These are phyloP conservation scores for Mycena vitilis DNA, from an alignment of 768 basidiomycete genomes.

Conservation along the genomic window DNA sequence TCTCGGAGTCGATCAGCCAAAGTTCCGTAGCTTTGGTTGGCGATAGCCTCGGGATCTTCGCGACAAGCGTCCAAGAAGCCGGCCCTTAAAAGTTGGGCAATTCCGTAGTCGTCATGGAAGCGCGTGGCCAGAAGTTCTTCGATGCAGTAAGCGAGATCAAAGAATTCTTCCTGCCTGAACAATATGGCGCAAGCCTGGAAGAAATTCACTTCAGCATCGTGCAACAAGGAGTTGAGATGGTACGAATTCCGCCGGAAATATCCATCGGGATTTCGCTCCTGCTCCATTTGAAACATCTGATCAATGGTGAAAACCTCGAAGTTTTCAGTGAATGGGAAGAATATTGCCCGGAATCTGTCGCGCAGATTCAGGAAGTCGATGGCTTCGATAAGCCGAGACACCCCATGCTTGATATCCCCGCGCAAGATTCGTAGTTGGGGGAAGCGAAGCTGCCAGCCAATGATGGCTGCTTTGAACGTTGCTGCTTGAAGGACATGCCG, in stretches of 20 bases:
- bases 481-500: neutral
- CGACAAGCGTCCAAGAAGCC: neutral
- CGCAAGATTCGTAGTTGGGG: neutral
- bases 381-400: neutral
- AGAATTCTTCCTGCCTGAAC: neutral
- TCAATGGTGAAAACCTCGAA: neutral
- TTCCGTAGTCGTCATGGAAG: neutral
- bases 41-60: neutral
- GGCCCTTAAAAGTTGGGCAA: neutral
- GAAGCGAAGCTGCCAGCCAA: neutral
- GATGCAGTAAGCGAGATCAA: neutral
- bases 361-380: neutral
- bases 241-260: neutral
- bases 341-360: neutral
- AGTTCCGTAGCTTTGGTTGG: neutral
- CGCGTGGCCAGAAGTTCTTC: neutral
- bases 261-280: neutral
- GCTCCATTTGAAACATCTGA: neutral
- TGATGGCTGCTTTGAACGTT: neutral
- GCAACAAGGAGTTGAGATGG: neutral
- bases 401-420: neutral
- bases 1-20: neutral
- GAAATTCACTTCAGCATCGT: constrained; percentile 8
- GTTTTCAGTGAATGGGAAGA: constrained; percentile 6
- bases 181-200: neutral